These are phyloP conservation scores for Ceratocystis cubensis DNA, from an alignment of 2,329 filamentous ascomycete species.

Conservation along the genomic window DNA sequence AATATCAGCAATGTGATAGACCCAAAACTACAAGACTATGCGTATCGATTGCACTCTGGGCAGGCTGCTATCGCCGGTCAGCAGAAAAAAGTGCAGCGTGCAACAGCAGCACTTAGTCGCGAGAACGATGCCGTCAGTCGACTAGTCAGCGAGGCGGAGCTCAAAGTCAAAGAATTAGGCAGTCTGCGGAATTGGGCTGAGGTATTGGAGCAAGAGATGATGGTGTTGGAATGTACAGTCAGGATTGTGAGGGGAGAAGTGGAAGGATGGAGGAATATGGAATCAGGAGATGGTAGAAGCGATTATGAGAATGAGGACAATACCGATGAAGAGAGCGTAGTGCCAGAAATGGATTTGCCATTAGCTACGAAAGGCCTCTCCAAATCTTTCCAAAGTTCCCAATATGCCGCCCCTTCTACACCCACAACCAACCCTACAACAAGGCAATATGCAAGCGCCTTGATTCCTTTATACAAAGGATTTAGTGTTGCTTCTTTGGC, in stretches of 20 bases:
- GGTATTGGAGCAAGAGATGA: constrained; percentile 57
- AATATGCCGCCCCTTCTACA: neutral
- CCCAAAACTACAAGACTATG: constrained; percentile 53
- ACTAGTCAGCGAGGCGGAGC: constrained; percentile 49
- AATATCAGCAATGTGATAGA: constrained; percentile 59
- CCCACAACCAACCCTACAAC: neutral
- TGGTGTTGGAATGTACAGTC: constrained; percentile 53
- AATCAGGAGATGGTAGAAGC: constrained; percentile 16
- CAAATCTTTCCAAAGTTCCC: neutral
- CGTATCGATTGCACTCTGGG: constrained; percentile 57
- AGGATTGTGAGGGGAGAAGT: constrained; percentile 29
- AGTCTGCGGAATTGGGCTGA: constrained; percentile 83
- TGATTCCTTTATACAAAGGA: neutral
- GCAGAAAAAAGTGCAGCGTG: constrained; percentile 50
- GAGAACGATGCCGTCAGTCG: constrained; percentile 55
- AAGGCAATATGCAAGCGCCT: neutral
- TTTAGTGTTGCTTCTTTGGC: neutral
- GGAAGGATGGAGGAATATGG: constrained; percentile 21
- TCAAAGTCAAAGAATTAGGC: constrained; percentile 62
- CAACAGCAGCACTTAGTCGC: constrained; percentile 46
- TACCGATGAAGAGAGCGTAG: neutral
- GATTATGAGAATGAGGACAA: neutral
- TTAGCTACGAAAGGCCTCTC: neutral
- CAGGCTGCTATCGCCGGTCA: constrained; percentile 52
- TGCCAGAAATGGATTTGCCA: neutral